phyloP scores from a whole-genome alignment of 306 rosid genomes.

The Lablab purpureus region DNA sequence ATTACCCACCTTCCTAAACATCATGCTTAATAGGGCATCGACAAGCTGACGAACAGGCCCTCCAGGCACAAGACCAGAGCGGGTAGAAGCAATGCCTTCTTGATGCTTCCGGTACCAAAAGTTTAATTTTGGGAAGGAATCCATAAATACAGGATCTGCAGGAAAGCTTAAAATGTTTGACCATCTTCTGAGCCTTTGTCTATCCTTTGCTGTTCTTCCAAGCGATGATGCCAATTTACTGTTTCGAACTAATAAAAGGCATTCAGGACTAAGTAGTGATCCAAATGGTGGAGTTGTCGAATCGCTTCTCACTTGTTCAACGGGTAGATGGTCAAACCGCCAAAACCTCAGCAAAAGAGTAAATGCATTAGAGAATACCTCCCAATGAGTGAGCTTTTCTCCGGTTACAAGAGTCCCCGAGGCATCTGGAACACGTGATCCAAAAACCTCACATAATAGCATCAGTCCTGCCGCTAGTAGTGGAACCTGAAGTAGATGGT shows the following conservation, averaged over 20 bases:
- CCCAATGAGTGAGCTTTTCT: slow-evolving; percentile 77
- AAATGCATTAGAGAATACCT: slow-evolving; percentile 89
- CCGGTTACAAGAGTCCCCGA: slow-evolving; percentile 66
- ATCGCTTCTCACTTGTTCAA: slow-evolving; percentile 68
- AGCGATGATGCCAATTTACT: slow-evolving; percentile 60
- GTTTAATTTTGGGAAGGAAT: slow-evolving; percentile 82
- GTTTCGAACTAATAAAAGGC: slow-evolving; percentile 84
- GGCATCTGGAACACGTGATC: slow-evolving; percentile 65
- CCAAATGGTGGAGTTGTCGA: slow-evolving; percentile 68
- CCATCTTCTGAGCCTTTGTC: slow-evolving; percentile 59
- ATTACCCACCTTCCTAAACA: slow-evolving; percentile 75
- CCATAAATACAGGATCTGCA: slow-evolving; percentile 64
- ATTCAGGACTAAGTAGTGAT: slow-evolving; percentile 76
- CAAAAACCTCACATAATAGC: slow-evolving; percentile 90
- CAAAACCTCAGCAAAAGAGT: slow-evolving; percentile 85
- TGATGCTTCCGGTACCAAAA: slow-evolving; percentile 87
- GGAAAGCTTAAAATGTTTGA: slow-evolving; percentile 62
- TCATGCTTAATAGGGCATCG: slow-evolving; percentile 76
- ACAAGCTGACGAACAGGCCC: slow-evolving; percentile 77
- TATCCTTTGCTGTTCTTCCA: slow-evolving; percentile 66
- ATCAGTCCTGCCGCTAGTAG: slow-evolving; percentile 79
- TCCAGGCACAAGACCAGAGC: slow-evolving; percentile 71
- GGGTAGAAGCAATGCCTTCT: slow-evolving; percentile 85
- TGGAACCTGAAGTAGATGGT: slow-evolving; percentile 73
- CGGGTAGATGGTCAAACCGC: slow-evolving; percentile 83